Evolutionary conservation across 768 basidiomycete species (phyloP), one percentile per base, ranked within the genome.

Genomic region (Hortiboletus flavorubellus): DNA sequence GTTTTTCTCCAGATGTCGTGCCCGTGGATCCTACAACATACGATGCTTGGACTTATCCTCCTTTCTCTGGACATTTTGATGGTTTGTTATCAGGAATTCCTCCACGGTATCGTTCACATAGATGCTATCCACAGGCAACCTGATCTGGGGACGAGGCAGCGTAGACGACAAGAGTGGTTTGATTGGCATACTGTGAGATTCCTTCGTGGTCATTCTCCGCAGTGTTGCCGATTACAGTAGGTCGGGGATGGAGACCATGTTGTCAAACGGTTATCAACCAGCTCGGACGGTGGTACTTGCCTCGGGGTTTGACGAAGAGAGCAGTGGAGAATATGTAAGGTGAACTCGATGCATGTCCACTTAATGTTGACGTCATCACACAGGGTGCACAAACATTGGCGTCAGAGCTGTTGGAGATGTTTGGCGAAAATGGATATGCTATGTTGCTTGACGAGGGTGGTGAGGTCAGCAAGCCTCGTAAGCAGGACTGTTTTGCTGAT

Each of bases 401-500:
- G 0, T 63, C 72, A 11, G 72, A 73, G 43, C 71, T 97, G 31
- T 67, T 82, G 45, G 60, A 76, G 3, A 77, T 75, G 15, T 95
- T 90, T 65, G 93, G 93, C 35, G 67, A 80, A 55, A 70, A 92
- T 63, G 80, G 82, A 5, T 84, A 92, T 65, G 83, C 89, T 0
- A 77, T 96, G 66, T 69, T 97, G 43, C 77, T 98, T 34, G 95
- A 98, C 64, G 95, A 98, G 76, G 93, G 94, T 34, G 82, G 91
- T 85, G 68, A 63, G 75, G 68, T 29, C 34, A 42, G 35, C 11
- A 8, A 38, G 55, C 44, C 14, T 37, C 3, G n/a, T 42, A 12
- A 42, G n/a, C 29, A 33, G 46, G 16, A 29, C 15, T 5, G 16
- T 15, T 15, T 4, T 47, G 23, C 49, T 55, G 49, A 54, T 30